Base-by-base conservation (phyloP, 2,329 filamentous ascomycete species). In the Coniochaeta hoffmannii region DNA sequence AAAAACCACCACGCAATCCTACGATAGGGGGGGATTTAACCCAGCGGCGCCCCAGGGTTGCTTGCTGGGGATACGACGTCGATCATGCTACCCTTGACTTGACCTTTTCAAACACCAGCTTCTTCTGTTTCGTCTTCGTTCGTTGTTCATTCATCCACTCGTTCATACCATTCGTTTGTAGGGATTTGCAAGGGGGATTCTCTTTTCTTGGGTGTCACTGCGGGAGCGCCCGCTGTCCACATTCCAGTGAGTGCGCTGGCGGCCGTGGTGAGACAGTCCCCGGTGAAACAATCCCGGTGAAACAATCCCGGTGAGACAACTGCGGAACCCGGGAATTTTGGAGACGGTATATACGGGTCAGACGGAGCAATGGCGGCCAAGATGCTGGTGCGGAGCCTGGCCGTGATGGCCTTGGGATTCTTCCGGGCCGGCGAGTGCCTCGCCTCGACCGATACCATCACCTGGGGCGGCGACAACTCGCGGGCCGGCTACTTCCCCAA, bases 391-490 rank as follows among this genome's bases (percentile, higher is more conserved):
- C 49, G 49, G n/a, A 51, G 26, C 31, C n/a, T 51, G 11, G 30
- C 49, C 1, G 49, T 51, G 4, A 34, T 34, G 49, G 49, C 49
- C 22, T 8, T 51, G 49, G 31, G 28, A 15, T 11, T 51, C 30
- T 22, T 51, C 30, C 49, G 15, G 15, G 15, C 12, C 26, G 49
- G 49, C 49, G 49, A 51, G 49, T 31, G 49, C 19, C 65, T 76
- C 14, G 74, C 63, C 9, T 66, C 64, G n/a, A 79, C 78, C 0
- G 79, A 82, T 57, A 81, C 79, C 55, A 82, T 82, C 59, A 83
- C 80, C 28, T 82, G 80, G 78, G 79, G 79, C 61, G 80, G 80
- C 57, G 79, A 82, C 61, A 81, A 80, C 62, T 73, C 76, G 9
- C 69, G 80, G 52, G 64, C 74, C 14, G 79, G 80, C 24, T 82